phyloP scores from a whole-genome alignment of 2,329 filamentous ascomycete species.

The Daldinia sp. region DNA sequence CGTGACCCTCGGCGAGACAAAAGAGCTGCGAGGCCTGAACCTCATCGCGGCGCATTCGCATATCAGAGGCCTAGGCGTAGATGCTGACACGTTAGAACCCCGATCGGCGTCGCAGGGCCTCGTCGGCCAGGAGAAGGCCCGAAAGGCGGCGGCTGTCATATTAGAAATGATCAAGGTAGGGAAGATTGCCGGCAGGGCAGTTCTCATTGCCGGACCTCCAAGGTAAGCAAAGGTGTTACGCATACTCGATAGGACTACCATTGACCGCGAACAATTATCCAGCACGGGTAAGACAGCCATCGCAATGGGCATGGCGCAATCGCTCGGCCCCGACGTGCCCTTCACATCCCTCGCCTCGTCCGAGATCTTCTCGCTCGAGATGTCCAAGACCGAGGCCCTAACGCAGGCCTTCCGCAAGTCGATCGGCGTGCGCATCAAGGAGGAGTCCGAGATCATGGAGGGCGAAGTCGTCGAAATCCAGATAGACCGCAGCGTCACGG shows the following conservation, averaged over 20 bases:
- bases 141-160: conserved; percentile 95
- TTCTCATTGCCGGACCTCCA: conserved; percentile 93
- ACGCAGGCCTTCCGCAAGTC: conserved; percentile 99
- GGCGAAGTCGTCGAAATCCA: conserved; percentile 99
- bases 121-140: conserved; percentile 95
- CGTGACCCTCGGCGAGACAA: conserved; percentile 90
- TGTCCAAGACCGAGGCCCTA: conserved; percentile 98
- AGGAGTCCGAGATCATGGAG: conserved; percentile 99
- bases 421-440: conserved; percentile 97
- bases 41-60: conserved; percentile 98
- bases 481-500: conserved; percentile 96
- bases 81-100: conserved; percentile 90
- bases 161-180: conserved; percentile 99
- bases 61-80: conserved; percentile 94
- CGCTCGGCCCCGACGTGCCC: conserved; percentile 90
- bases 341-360: conserved; percentile 96
- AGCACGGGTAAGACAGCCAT: conserved; percentile 99
- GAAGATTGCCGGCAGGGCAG: conserved; percentile 95
- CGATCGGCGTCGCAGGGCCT: conserved; percentile 88
- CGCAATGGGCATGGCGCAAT: conserved; percentile 98
- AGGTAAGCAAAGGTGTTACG: conserved; percentile 62
- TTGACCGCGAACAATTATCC: conserved; percentile 37
- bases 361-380: conserved; percentile 98
- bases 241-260: neutral
- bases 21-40: conserved; percentile 95